Evolutionary conservation across 371 early-diverging fungal genomes (phyloP).

Genomic region (Chytridiales sp.): DNA sequence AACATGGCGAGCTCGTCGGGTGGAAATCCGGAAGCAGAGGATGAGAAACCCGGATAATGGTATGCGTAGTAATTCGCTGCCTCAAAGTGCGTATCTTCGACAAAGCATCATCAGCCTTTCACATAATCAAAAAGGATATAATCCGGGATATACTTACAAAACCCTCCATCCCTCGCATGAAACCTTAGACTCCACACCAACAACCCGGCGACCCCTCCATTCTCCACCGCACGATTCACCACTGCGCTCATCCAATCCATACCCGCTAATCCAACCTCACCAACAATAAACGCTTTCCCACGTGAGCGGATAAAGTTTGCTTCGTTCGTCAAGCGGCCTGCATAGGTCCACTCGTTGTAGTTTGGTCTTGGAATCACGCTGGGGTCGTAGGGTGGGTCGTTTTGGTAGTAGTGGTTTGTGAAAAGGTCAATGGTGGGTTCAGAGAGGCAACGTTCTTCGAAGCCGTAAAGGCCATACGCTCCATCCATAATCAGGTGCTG

Average conservation of each 20-base stretch:
- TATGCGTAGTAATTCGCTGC: slow-evolving; percentile 28
- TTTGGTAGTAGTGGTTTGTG: no score
- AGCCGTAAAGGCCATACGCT: slow-evolving; percentile 20
- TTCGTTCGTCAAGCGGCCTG: not conserved
- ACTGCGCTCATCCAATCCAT: slow-evolving; percentile 9
- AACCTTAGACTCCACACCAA: slow-evolving; percentile 18
- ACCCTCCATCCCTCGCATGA: slow-evolving; percentile 43
- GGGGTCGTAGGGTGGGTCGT: no score
- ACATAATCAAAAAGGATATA: not conserved
- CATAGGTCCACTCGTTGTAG: not conserved
- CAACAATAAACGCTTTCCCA: slow-evolving; percentile 37
- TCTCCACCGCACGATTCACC: slow-evolving; percentile 25
- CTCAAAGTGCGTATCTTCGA: slow-evolving; percentile 32
- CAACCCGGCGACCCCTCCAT: slow-evolving; percentile 30
- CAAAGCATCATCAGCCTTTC: not conserved
- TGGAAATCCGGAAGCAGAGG: slow-evolving; percentile 14
- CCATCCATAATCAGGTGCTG: slow-evolving; percentile 43
- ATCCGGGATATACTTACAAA: slow-evolving; percentile 13
- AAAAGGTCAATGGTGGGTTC: slow-evolving; percentile 31
- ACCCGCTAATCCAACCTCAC: slow-evolving; percentile 29
- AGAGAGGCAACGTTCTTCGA: slow-evolving; percentile 3
- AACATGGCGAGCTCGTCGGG: slow-evolving; percentile 20
- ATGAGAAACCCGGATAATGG: slow-evolving; percentile 35
- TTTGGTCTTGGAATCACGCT: no score
- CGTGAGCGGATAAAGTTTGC: not conserved